Conservation (phyloP, 805 yeast genomes). For the Yamadazyma endophytica region DNA sequence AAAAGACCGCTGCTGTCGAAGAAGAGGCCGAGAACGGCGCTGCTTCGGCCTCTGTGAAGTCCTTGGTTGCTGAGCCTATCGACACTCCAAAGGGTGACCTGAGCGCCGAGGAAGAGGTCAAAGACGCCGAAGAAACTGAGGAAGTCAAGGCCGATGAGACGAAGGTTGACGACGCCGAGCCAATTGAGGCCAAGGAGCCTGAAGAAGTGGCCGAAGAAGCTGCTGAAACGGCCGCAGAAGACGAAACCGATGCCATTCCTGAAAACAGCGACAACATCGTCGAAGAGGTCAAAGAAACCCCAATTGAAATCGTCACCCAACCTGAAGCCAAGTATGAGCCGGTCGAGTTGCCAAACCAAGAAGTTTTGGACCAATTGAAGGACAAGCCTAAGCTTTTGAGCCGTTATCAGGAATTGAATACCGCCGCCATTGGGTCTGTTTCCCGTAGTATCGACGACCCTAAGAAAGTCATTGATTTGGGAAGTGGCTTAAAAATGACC, state of each 20-base stretch:
- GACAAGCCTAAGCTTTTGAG: constrained; percentile 47
- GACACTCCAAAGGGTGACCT: constrained; percentile 9
- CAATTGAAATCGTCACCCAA: constrained; percentile 31
- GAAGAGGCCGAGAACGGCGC: constrained; percentile 13
- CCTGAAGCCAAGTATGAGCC: constrained; percentile 33
- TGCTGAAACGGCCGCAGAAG: constrained; percentile 8
- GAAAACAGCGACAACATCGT: constrained; percentile 20
- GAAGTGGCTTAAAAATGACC: constrained; percentile 51
- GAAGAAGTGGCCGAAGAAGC: constrained; percentile 20
- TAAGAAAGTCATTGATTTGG: constrained; percentile 46
- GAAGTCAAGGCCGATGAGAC: constrained; percentile 8
- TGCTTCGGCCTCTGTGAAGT: too few relatives aligned
- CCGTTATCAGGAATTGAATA: constrained; percentile 47
- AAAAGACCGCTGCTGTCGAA: constrained; percentile 15
- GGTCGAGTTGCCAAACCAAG: constrained; percentile 31
- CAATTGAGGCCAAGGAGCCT: constrained; percentile 11
- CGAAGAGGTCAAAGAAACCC: constrained; percentile 23
- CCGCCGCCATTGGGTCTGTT: constrained; percentile 44
- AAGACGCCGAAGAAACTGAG: constrained; percentile 12
- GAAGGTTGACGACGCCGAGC: constrained; percentile 12
- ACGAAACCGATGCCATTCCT: constrained; percentile 9
- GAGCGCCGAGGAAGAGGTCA: constrained; percentile 9
- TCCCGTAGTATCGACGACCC: constrained; percentile 45
- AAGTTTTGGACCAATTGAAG: constrained; percentile 32
- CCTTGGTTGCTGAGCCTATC: too few relatives aligned